Evolutionary conservation across 495 filamentous ascomycete genomes (phyloP).

Genomic region (Talaromyces liani): DNA sequence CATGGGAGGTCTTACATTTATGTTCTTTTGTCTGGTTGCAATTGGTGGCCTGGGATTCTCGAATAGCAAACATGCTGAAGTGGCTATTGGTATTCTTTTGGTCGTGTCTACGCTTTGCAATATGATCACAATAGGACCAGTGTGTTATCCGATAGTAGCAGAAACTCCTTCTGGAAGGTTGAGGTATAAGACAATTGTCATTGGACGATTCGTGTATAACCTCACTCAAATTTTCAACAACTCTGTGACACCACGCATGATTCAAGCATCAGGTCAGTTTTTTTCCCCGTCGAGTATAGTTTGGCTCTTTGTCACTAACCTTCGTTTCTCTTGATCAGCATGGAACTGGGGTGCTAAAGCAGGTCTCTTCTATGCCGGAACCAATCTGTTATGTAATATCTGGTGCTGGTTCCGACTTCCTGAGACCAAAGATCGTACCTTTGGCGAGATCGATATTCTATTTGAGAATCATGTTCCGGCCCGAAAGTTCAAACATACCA

Average conservation of each 20-base stretch:
- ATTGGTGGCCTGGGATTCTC: slow-evolving; percentile 55
- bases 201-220: slow-evolving; percentile 55
- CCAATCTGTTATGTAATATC: slow-evolving; percentile 51
- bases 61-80: slow-evolving; percentile 21
- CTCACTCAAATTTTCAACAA: slow-evolving; percentile 49
- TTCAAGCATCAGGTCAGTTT: slow-evolving; percentile 43
- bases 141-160: slow-evolving; percentile 59
- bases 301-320: neutral
- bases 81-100: slow-evolving; percentile 20
- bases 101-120: slow-evolving; percentile 40
- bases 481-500: slow-evolving; percentile 47
- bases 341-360: slow-evolving; percentile 58
- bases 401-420: slow-evolving; percentile 58
- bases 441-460: slow-evolving; percentile 55
- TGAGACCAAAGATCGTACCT: slow-evolving; percentile 51
- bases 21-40: slow-evolving; percentile 50
- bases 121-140: slow-evolving; percentile 55
- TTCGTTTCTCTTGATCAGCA: slow-evolving; percentile 42
- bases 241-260: slow-evolving; percentile 54
- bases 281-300: neutral
- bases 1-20: slow-evolving; percentile 48
- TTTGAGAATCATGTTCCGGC: slow-evolving; percentile 48
- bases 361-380: slow-evolving; percentile 58
- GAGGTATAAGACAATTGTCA: slow-evolving; percentile 55
- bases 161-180: slow-evolving; percentile 55